Evolutionary conservation across 352 stramenopile species (phyloP), one percentile per base, ranked within the genome.

Genomic region (Phytophthora crassamura): DNA sequence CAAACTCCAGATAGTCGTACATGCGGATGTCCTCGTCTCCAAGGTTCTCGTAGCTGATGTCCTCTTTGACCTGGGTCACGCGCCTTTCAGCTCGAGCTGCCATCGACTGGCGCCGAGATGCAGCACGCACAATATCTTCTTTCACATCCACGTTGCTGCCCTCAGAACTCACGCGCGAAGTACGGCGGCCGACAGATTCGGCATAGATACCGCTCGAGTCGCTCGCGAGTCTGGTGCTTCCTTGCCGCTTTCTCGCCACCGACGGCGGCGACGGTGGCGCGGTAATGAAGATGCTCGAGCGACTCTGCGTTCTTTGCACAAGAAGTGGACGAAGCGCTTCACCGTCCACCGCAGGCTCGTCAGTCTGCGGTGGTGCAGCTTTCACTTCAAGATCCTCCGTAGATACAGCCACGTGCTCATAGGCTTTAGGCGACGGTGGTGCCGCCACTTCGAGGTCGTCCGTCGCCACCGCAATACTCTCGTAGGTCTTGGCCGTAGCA

Each of bases 1-100:
- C 69, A 50, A 92, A 92, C 68, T 90, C 80, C 25, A 90, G 64
- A 53, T 92, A 90, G 52, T 90, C 81, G 60, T 88, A 88, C 52
- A 80, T 78, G 25, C 84, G 67, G 28, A 89, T 78, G 42, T 90
- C 81, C 6, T 88, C 79, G 54, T 86, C 72, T n/a, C 64, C 48
- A 7, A 92, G 51, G 35, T 82, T 88, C 28, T 90, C 84, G 57
- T 89, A 86, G 30, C 65, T 82, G 34, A 88, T 76, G 58, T 90
- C 80, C n/a, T 77, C 78, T 42, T 74, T 71, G 33, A 66, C 75
- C 22, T 78, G 60, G 36, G 73, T 66, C 12, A 75, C 76, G 16
- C 79, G 79, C 51, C 84, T 83, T 52, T 88, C 75, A 1, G 64
- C 59, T 46, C 74, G 75, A 48, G 72, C 74, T n/a, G 74, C 64